Evolutionary conservation across 768 basidiomycete species (phyloP), one percentile per base, ranked within the genome.

Genomic region (Rhizopogon roseolus): DNA sequence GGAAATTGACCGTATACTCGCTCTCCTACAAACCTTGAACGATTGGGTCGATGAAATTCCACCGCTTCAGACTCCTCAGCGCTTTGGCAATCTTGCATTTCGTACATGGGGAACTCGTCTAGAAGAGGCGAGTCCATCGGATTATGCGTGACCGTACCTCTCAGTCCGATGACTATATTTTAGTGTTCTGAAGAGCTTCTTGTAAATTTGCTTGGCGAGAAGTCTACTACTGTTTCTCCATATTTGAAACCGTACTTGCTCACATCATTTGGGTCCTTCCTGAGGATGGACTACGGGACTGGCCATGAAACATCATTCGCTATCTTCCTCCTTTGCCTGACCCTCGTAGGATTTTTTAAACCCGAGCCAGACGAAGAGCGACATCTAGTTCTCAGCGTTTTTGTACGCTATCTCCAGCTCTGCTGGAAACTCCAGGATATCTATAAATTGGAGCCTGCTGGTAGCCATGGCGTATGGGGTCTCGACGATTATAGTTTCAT

Each of bases 401-500:
- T 90, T 60, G 65, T 80, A 27, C 82, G 88, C 41, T 99, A 99
- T 66, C 71, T 94, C 41, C 76, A 78, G 34, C 76, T 98, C 34
- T 90, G 88, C 57, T 94, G 91, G 83, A 80, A 78, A 53, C 76
- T 98, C 14, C 94, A 98, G 66, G 90, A 93, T 57, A 80, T 82
- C 32, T 99, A 98, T 67, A 82, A 77, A 46, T 82, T 99, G 9
- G 96, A 98, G 69, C 94, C 95, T 5, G 97, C 97, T 2, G 97
- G 97, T 7, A 95, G 91, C 57, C 95, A 98, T 65, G 97, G 97
- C 4, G 96, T 98, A 0, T 99, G 96, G 97, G 97, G 95, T 1
- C 72, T 98, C 37, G 95, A 98, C 63, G 95, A 97, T 66, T 96
- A 88, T 51, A 80, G 77, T 49, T 95, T 96, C 70, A 77, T 98